Conservation (phyloP, 305 asterid species). For the Fraxinus ornus region DNA sequence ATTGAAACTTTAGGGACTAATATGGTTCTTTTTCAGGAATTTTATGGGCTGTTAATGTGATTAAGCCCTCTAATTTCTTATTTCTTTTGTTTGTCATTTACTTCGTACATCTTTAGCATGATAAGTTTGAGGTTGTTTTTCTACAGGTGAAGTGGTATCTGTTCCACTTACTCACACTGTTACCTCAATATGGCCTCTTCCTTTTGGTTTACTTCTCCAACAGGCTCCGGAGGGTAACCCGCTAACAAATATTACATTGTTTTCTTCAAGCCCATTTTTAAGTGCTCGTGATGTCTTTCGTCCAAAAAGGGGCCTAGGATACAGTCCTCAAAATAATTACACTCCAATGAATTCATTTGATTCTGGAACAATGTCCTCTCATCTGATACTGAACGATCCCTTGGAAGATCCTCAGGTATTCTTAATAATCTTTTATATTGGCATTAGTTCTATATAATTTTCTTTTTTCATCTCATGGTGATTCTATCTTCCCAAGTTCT, state of each 20-base stretch:
- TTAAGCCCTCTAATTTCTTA: constrained; percentile 9
- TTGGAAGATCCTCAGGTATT: constrained; percentile 87
- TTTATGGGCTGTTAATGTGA: constrained; percentile 5
- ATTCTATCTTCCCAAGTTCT: constrained; percentile 8
- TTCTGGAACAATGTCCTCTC: constrained; percentile 57
- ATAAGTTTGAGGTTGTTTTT: constrained; percentile 26
- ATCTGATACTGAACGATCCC: constrained; percentile 75
- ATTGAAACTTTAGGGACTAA: constrained; percentile 14
- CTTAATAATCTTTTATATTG: constrained; percentile 16
- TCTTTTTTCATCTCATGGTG: constrained; percentile 12
- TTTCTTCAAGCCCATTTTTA: constrained; percentile 51
- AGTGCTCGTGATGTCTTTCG: constrained; percentile 54
- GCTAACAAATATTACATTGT: constrained; percentile 41
- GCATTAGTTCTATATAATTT: constrained; percentile 1
- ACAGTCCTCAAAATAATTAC: constrained; percentile 49
- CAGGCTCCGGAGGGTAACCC: constrained; percentile 67
- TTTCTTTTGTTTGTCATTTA: constrained; percentile 13
- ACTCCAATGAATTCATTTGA: constrained; percentile 49
- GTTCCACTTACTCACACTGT: constrained; percentile 69
- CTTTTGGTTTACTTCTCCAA: constrained; percentile 86
- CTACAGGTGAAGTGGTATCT: constrained; percentile 75
- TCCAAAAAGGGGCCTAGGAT: constrained; percentile 59
- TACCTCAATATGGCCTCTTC: constrained; percentile 89
- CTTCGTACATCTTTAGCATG: constrained; percentile 18
- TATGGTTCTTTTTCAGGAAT: neutral